Percentiles rank a stretch among this genome's conserved stretches.
These are phyloP conservation scores for Apiotrichum sp. DNA, from an alignment of 1,284 basidiomycete species.

Conservation along the genomic window DNA sequence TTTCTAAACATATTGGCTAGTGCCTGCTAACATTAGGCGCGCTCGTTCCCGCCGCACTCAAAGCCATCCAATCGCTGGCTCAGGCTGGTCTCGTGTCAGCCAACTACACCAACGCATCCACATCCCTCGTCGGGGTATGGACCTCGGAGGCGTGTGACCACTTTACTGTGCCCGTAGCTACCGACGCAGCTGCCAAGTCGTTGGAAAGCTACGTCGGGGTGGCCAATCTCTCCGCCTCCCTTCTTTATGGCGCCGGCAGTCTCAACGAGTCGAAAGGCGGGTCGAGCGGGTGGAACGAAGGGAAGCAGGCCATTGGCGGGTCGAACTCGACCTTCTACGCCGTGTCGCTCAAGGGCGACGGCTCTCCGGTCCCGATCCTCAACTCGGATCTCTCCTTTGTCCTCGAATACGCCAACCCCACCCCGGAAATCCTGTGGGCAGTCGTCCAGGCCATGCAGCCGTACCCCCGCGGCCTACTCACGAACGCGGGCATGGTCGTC, in stretches of 20 bases:
- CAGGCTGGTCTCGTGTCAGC: conserved; percentile 41
- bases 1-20: too few species aligned
- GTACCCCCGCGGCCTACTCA: conserved; percentile 45
- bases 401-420: conserved; percentile 46
- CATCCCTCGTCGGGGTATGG: conserved; percentile 44
- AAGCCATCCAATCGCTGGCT: conserved; percentile 49
- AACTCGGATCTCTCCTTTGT: conserved; percentile 49
- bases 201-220: conserved; percentile 48
- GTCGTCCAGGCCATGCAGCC: conserved; percentile 48
- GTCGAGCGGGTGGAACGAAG: conserved; percentile 11
- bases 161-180: conserved; percentile 49
- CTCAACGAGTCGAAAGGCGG: conserved; percentile 14
- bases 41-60: conserved; percentile 51
- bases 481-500: conserved; percentile 44
- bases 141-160: conserved; percentile 46
- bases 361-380: conserved; percentile 40
- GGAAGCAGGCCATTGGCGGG: conserved; percentile 13
- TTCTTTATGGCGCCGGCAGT: conserved; percentile 28
- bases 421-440: conserved; percentile 38
- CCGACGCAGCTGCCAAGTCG: conserved; percentile 37
- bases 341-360: conserved; percentile 41
- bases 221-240: conserved; percentile 43
- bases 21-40: conserved; percentile 32
- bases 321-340: conserved; percentile 35
- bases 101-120: conserved; percentile 39